Evolutionary conservation across 78 protist genomes (phyloP).

Genomic region (Dictyostelium firmibasis): DNA sequence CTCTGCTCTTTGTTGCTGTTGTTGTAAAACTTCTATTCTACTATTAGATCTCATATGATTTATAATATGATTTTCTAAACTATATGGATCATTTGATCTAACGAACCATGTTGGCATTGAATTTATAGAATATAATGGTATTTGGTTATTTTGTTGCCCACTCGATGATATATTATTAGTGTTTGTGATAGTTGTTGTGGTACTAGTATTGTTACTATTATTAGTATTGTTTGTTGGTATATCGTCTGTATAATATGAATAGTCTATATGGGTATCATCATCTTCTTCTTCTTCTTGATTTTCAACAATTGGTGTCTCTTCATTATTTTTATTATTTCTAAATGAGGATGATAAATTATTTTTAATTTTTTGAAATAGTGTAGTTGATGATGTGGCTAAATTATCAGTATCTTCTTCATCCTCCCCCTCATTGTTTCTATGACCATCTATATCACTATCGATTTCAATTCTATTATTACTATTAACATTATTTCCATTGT

Average conservation of each 20-base stretch:
- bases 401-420: not conserved
- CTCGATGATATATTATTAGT: not conserved
- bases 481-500: not conserved
- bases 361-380: not conserved
- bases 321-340: not conserved
- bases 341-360: conserved; percentile 10
- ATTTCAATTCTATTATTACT: not conserved
- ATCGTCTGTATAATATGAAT: not conserved
- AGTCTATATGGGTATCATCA: not conserved
- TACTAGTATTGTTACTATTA: not conserved
- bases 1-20: not conserved
- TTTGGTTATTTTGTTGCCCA: not conserved
- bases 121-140: conserved; percentile 24
- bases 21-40: not conserved
- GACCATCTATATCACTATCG: not conserved
- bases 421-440: not conserved
- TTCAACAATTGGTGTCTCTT: not conserved
- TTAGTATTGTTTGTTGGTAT: not conserved
- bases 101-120: conserved; percentile 1
- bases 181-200: not conserved
- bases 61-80: conserved; percentile 20
- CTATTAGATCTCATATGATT: conserved; percentile 10
- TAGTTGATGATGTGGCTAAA: not conserved
- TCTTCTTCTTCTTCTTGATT: not conserved
- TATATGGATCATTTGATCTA: not conserved